Conservation (phyloP, 2,329 filamentous ascomycete species). For the Gaeumannomyces sp. region DNA sequence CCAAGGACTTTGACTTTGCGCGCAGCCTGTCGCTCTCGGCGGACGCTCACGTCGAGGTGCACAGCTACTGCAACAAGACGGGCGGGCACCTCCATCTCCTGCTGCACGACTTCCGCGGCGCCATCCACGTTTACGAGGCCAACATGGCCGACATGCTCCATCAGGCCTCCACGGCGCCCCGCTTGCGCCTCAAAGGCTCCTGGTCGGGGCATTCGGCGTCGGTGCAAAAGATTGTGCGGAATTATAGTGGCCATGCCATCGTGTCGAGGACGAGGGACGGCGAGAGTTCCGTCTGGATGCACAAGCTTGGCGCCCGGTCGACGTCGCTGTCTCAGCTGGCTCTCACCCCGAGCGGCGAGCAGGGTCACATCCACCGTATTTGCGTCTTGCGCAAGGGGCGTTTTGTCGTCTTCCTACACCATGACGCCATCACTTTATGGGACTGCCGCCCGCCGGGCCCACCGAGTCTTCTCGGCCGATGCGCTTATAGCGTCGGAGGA, state of each 20-base stretch:
- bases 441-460: constrained; percentile 56
- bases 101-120: constrained; percentile 78
- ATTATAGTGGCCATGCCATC: constrained; percentile 71
- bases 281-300: constrained; percentile 79
- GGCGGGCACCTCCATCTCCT: constrained; percentile 65
- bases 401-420: constrained; percentile 74
- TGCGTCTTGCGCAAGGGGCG: constrained; percentile 70
- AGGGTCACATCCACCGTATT: constrained; percentile 71
- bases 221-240: constrained; percentile 81
- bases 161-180: constrained; percentile 50
- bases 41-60: constrained; percentile 49
- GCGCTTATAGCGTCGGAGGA: constrained; percentile 53
- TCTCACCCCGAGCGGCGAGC: constrained; percentile 61
- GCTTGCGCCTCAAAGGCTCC: constrained; percentile 56
- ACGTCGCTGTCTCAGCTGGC: constrained; percentile 27
- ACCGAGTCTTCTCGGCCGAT: constrained; percentile 53
- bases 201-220: constrained; percentile 82
- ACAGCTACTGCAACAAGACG: constrained; percentile 62
- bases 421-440: constrained; percentile 68
- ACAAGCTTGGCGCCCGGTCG: constrained; percentile 52
- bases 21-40: constrained; percentile 20
- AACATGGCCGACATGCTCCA: constrained; percentile 77
- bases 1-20: constrained; percentile 41
- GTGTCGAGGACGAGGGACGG: constrained; percentile 74
- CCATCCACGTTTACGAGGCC: constrained; percentile 74